Evolutionary conservation across 2,329 filamentous ascomycete species (phyloP), one percentile per base, ranked within the genome.

Genomic region (Bertia moriformis): DNA sequence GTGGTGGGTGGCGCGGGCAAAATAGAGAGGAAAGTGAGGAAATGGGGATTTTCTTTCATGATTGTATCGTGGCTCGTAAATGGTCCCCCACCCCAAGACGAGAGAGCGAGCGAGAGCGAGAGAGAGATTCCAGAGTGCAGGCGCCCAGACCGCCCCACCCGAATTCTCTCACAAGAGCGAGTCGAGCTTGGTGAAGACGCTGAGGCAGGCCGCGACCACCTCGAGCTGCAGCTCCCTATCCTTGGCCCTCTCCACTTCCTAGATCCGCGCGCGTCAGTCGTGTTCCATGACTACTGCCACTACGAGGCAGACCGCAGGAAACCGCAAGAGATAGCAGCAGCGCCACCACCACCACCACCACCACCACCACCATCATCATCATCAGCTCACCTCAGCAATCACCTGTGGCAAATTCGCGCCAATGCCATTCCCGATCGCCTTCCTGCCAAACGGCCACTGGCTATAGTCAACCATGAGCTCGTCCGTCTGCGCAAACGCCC

Each of bases 201-300:
- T 94, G 59, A 98, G 65, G 61, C 91, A 96, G 49, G 91, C 91
- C 39, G 91, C 88, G 40, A 98, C 86, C 53, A 94, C 89, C 73
- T 98, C 91, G 47, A 98, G 72, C 60, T 96, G 91, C 51, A 96
- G 71, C 57, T 98, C 91, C 65, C 85, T 93, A 50, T 96, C 89
- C 60, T 93, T 93, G 54, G 73, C 74, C 45, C 75, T 81, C 60
- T 79, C 83, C 48, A 94, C 70, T 60, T 98, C 91, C 61, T 78
- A 45, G 38, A 41, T 27, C 29, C 18, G 24, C 5, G 7, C 22
- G n/a, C 7, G 7, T 27, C 22, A 10, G 22, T 10, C 7, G n/a
- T 27, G 7, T 10, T n/a, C 7, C 7, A n/a, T 7, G 14, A 15
- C 37, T 42, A 27, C 43, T 22, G 39, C 32, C 19, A 41, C 38